phyloP scores from a whole-genome alignment of 148 eudicot species.

The Cornus kousa region DNA sequence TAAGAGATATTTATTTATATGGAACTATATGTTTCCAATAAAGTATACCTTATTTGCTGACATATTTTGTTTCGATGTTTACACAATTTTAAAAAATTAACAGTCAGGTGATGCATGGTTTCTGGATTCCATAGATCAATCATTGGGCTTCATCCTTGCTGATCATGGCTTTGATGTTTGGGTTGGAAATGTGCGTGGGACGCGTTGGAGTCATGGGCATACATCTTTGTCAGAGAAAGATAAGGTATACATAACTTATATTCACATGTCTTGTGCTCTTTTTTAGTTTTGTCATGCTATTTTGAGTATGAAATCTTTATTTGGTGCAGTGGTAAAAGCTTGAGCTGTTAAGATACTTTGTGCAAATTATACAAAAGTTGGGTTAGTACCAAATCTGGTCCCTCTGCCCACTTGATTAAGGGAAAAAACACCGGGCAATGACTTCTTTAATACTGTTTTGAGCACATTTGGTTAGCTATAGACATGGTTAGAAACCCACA shows the following conservation, averaged over 20 bases:
- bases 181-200: slow-evolving; percentile 90
- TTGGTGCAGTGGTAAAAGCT: too few species aligned
- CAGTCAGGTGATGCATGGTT: slow-evolving; percentile 96
- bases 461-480: neutral
- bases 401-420: too few species aligned
- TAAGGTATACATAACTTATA: slow-evolving; percentile 44
- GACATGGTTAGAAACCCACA: neutral
- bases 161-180: slow-evolving; percentile 89
- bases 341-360: too few species aligned
- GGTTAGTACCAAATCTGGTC: too few species aligned
- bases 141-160: slow-evolving; percentile 88
- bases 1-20: neutral
- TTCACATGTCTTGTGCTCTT: neutral
- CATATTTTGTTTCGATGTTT: neutral
- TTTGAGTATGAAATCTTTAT: neutral
- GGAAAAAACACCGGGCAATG: too few species aligned
- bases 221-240: slow-evolving; percentile 59
- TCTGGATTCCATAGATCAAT: slow-evolving; percentile 60
- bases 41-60: slow-evolving; percentile 1
- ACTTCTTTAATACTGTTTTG: too few species aligned
- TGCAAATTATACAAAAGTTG: too few species aligned
- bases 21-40: neutral
- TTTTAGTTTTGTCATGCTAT: neutral
- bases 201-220: slow-evolving; percentile 91
- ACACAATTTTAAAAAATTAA: neutral